Evolutionary conservation across 495 filamentous ascomycete species (phyloP), one percentile per base, ranked within the genome.

Genomic region (Trichoderma gamsii): DNA sequence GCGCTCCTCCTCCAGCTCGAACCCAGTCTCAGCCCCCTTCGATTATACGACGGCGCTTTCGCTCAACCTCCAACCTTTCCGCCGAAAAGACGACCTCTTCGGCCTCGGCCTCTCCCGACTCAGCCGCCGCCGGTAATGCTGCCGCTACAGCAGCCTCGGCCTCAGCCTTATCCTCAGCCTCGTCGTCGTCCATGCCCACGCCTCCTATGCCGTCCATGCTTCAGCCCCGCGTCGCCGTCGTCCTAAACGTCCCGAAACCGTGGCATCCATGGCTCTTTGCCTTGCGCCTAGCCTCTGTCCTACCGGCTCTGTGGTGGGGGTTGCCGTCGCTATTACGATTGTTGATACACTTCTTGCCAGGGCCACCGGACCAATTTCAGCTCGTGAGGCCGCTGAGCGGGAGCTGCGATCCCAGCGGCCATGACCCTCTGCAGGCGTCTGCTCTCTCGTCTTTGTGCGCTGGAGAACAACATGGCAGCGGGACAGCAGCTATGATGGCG

Each of bases 121-220:
- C 46, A 2, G 12, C 18, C 7, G 15, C 49, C 7, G 49, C 16
- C n/a, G 49, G 18, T 52, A n/a, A 52, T 64, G 29, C 61, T 6
- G 21, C 27, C 25, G 61, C 15, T 16, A 21, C 27, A 25, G 35
- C 35, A 32, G 21, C 61, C 6, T 25, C 61, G 61, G 9, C 44
- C 5, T n/a, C 18, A n/a, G 44, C 44, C 18, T n/a, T 16, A 49
- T 49, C 44, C 18, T n/a, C 18, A n/a, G 44, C 44, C 18, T n/a
- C 44, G 44, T 4, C 44, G 0, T 27, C 59, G n/a, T 15, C 35
- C 23, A 21, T 21, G 29, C 23, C 15, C 9, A 32, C 51, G 27
- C 85, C 92, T 93, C 80, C 88, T 87, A 92, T 87, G 85, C 95
- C 92, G 81, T 93, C 81, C 12, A 72, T 82, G 64, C 72, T 84